Evolutionary conservation across 495 filamentous ascomycete genomes (phyloP).

Genomic region (Talaromyces liani): DNA sequence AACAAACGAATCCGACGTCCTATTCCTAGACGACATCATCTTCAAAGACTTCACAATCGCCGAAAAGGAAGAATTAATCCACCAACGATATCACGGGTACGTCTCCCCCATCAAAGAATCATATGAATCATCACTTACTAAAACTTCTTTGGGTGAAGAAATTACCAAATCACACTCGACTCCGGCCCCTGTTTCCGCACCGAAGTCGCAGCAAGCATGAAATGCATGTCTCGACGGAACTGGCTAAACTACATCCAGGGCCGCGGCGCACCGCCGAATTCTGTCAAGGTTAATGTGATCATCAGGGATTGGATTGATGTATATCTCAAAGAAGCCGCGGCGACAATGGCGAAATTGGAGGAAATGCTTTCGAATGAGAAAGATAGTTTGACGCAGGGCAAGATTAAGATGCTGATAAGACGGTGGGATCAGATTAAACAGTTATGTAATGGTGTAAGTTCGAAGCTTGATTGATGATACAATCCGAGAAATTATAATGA

Average conservation of each 20-base stretch:
- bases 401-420: conserved; percentile 30
- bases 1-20: conserved; percentile 59
- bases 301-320: conserved; percentile 33
- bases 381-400: conserved; percentile 16
- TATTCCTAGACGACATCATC: conserved; percentile 62
- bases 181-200: conserved; percentile 61
- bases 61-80: conserved; percentile 44
- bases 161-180: conserved; percentile 54
- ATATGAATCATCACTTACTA: neutral
- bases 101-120: too few species aligned
- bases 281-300: conserved; percentile 22
- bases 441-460: conserved; percentile 27
- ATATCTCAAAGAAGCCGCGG: conserved; percentile 30
- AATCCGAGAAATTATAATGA: neutral
- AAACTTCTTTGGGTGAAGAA: conserved; percentile 19
- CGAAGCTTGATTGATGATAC: conserved; percentile 10
- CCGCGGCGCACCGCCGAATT: conserved; percentile 20
- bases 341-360: conserved; percentile 26
- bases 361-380: conserved; percentile 18
- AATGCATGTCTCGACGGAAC: conserved; percentile 34
- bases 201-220: conserved; percentile 56
- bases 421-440: conserved; percentile 47
- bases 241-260: conserved; percentile 42
- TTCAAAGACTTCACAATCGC: conserved; percentile 39
- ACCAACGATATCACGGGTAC: conserved; percentile 55